These are phyloP conservation scores for Spongispora temasekensis DNA, from an alignment of 1,284 basidiomycete species.

Conservation along the genomic window DNA sequence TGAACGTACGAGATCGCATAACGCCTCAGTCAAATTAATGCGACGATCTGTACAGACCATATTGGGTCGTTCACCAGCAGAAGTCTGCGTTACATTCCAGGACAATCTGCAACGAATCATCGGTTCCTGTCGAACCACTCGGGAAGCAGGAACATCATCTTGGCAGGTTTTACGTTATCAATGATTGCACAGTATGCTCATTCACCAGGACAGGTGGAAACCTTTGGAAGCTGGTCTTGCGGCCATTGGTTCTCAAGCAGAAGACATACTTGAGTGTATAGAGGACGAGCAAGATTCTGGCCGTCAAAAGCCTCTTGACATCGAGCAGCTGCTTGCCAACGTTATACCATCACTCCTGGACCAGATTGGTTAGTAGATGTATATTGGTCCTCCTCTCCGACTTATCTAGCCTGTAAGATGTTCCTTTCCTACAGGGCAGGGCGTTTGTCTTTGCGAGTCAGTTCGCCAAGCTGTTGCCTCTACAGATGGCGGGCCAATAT, in stretches of 20 bases:
- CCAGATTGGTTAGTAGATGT: constrained; percentile 52
- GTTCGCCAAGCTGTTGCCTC: constrained; percentile 75
- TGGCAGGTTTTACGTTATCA: constrained; percentile 45
- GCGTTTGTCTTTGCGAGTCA: constrained; percentile 95
- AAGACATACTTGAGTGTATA: constrained; percentile 73
- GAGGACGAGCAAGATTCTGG: constrained; percentile 74
- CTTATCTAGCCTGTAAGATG: constrained; percentile 47
- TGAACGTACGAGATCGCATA: constrained; percentile 56
- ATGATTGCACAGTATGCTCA: constrained; percentile 3
- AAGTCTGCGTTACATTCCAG: constrained; percentile 62
- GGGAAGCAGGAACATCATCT: constrained; percentile 50
- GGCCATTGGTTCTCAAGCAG: constrained; percentile 81
- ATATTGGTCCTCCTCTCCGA: not conserved
- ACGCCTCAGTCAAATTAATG: constrained; percentile 8
- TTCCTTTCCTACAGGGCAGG: constrained; percentile 91
- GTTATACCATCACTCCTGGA: constrained; percentile 79
- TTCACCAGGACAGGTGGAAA: constrained; percentile 70
- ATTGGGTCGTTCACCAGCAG: constrained; percentile 64
- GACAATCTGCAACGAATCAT: constrained; percentile 58
- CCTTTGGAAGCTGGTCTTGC: constrained; percentile 84
- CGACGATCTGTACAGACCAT: constrained; percentile 47
- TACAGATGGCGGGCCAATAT: constrained; percentile 77
- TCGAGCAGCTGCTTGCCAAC: constrained; percentile 73
- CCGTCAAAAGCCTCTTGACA: constrained; percentile 68
- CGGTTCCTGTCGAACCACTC: constrained; percentile 52